phyloP scores from a whole-genome alignment of 2,329 filamentous ascomycete species.

The Aspergillus eucalypticola region DNA sequence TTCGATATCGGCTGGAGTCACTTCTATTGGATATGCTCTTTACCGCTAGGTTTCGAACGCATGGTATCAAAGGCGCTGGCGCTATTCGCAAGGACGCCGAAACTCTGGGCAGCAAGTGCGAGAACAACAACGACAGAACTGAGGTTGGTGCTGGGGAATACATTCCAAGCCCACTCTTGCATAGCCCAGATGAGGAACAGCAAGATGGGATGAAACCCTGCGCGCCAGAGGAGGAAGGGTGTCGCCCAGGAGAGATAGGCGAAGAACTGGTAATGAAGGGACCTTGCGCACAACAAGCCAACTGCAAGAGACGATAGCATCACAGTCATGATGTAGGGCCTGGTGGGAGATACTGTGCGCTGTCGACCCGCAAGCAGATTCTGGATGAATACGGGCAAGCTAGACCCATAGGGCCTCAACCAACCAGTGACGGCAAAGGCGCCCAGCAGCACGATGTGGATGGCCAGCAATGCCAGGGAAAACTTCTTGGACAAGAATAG shows the following conservation, averaged over 20 bases:
- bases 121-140: slow-evolving; percentile 70
- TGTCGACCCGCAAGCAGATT: slow-evolving; percentile 55
- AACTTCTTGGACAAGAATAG: slow-evolving; percentile 73
- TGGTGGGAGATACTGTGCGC: slow-evolving; percentile 62
- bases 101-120: slow-evolving; percentile 67
- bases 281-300: slow-evolving; percentile 82
- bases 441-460: slow-evolving; percentile 66
- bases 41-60: slow-evolving; percentile 19
- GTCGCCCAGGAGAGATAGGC: slow-evolving; percentile 87
- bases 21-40: slow-evolving; percentile 28
- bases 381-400: slow-evolving; percentile 56
- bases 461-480: slow-evolving; percentile 63
- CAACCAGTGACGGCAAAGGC: slow-evolving; percentile 69
- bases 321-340: slow-evolving; percentile 72
- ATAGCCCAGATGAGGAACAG: slow-evolving; percentile 70
- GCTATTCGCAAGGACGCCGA: slow-evolving; percentile 57
- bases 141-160: slow-evolving; percentile 74
- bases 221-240: slow-evolving; percentile 82
- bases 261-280: slow-evolving; percentile 94
- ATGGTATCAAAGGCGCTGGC: slow-evolving; percentile 24
- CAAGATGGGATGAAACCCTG: slow-evolving; percentile 66
- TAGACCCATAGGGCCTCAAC: slow-evolving; percentile 67
- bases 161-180: slow-evolving; percentile 94
- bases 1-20: neutral
- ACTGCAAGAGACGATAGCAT: slow-evolving; percentile 75